phyloP scores from a whole-genome alignment of 345 rosid species.

The Salix exigua region DNA sequence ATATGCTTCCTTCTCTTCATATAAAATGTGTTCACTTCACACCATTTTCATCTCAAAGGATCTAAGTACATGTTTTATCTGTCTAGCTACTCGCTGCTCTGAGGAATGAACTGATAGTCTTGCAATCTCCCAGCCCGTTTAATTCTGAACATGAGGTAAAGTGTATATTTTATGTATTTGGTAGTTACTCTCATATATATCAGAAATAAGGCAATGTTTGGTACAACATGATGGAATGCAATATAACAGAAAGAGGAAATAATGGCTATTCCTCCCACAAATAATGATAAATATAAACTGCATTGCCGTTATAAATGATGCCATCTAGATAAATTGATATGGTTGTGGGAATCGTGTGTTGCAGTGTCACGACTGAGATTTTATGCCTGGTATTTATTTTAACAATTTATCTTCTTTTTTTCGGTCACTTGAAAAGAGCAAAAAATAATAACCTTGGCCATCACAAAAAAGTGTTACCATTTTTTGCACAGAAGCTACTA shows the following conservation, averaged over 20 bases:
- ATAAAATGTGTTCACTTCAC: constrained; percentile 1
- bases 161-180: neutral
- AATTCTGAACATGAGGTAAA: constrained; percentile 81
- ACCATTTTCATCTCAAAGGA: neutral
- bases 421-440: neutral
- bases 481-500: neutral
- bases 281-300: neutral
- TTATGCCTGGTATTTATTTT: neutral
- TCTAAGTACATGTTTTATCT: constrained; percentile 3
- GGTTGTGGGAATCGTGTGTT: neutral
- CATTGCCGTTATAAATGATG: neutral
- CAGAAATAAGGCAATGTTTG: neutral
- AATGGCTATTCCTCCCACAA: neutral
- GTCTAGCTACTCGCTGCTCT: constrained; percentile 84
- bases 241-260: neutral
- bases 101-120: constrained; percentile 60
- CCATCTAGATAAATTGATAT: neutral
- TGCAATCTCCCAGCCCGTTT: constrained; percentile 61
- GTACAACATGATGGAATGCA: neutral
- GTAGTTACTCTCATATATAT: neutral
- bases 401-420: neutral
- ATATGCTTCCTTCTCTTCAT: neutral
- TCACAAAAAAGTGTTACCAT: neutral
- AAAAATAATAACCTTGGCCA: neutral
- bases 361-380: neutral